phyloP scores from a whole-genome alignment of 1,284 basidiomycete genomes.

The Ganoderma lingzhi region DNA sequence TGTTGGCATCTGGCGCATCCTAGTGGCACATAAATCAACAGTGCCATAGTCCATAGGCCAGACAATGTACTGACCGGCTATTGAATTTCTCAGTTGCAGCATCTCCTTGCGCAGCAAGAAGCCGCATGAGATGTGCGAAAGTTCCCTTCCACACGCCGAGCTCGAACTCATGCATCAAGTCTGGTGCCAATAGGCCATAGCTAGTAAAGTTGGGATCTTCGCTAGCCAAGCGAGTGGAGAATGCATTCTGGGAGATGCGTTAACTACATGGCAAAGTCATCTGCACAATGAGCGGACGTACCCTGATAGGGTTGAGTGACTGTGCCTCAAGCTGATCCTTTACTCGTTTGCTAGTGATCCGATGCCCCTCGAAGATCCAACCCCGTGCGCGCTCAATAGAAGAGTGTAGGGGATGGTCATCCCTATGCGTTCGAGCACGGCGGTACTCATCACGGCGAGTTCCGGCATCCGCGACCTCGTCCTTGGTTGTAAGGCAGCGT shows the following conservation, averaged over 20 bases:
- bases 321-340: constrained; percentile 6
- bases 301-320: constrained; percentile 11
- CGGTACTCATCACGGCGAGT: constrained; percentile 11
- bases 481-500: constrained; percentile 35
- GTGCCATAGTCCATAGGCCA: too few species aligned
- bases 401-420: not conserved
- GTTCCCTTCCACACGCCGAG: constrained; percentile 46
- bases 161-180: constrained; percentile 49
- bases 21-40: constrained; percentile 9
- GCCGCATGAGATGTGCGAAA: constrained; percentile 27
- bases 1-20: constrained; percentile 38
- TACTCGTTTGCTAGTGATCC: constrained; percentile 5
- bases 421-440: not conserved
- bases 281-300: not conserved
- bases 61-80: constrained; percentile 22
- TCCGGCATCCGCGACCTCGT: constrained; percentile 25
- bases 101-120: constrained; percentile 9
- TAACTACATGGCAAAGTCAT: constrained; percentile 35
- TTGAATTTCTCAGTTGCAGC: constrained; percentile 23
- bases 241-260: constrained; percentile 42
- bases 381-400: constrained; percentile 6
- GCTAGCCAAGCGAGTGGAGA: constrained; percentile 31
- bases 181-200: constrained; percentile 42
- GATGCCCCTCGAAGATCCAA: constrained; percentile 21
- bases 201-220: constrained; percentile 37